Conservation (phyloP, 768 basidiomycete genomes). For the Kwoniella dendrophila region DNA sequence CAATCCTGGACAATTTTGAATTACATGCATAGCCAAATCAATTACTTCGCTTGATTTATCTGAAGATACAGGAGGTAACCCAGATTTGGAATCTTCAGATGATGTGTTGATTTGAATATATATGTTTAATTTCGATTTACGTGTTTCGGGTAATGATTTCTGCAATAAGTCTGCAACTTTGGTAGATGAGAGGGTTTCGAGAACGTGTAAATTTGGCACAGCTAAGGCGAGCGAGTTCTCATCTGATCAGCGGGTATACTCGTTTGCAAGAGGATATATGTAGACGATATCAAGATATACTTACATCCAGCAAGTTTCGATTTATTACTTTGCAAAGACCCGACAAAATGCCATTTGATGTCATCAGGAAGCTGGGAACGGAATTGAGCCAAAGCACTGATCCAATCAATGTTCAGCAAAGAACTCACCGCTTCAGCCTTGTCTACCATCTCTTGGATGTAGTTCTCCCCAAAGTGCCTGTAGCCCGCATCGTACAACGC, state of each 20-base stretch:
- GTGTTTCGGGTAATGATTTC: conserved; percentile 64
- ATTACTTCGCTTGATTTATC: conserved; percentile 60
- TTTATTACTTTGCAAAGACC: conserved; percentile 90
- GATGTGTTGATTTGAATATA: conserved; percentile 95
- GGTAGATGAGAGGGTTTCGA: conserved; percentile 81
- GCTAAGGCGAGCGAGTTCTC: conserved; percentile 59
- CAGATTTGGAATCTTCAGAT: conserved; percentile 86
- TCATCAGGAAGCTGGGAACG: conserved; percentile 75
- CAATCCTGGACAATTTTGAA: conserved; percentile 72
- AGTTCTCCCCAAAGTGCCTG: conserved; percentile 95
- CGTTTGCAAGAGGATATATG: neutral
- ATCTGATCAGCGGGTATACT: neutral
- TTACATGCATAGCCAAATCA: conserved; percentile 70
- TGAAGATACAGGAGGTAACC: conserved; percentile 65
- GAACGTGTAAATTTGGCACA: conserved; percentile 80
- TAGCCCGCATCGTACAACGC: conserved; percentile 81
- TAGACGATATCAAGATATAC: conserved; percentile 35
- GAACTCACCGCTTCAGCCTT: conserved; percentile 71
- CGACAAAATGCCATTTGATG: conserved; percentile 97
- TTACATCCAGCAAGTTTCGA: conserved; percentile 81
- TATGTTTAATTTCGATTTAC: conserved; percentile 69
- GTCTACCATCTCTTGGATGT: conserved; percentile 87
- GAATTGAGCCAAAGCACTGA: neutral
- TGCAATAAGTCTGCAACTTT: conserved; percentile 81
- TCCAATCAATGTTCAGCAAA: neutral